phyloP scores from a whole-genome alignment of 441 rosid genomes.

The Hura crepitans region DNA sequence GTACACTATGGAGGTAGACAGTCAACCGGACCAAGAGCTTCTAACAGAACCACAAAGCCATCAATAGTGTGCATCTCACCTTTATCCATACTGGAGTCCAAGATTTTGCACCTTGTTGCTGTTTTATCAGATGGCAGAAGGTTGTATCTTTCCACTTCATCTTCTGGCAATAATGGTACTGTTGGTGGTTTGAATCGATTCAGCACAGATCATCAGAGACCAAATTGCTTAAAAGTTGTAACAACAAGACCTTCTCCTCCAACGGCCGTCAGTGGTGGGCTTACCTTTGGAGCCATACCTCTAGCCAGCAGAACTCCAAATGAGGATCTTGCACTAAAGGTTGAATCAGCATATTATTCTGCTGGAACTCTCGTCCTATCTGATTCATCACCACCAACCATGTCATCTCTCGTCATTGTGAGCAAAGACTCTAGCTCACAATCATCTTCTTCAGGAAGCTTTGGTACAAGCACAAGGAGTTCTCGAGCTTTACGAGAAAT shows the following conservation, averaged over 20 bases:
- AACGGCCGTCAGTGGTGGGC: conserved; percentile 77
- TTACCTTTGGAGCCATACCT: conserved; percentile 76
- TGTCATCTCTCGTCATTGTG: conserved; percentile 83
- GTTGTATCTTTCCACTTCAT: conserved; percentile 87
- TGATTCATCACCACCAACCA: conserved; percentile 80
- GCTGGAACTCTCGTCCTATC: conserved; percentile 89
- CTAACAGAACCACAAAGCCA: conserved; percentile 63
- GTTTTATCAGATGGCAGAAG: conserved; percentile 95
- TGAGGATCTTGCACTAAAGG: conserved; percentile 79
- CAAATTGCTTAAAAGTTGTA: conserved; percentile 88
- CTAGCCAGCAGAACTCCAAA: conserved; percentile 67
- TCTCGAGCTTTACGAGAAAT: conserved; percentile 79
- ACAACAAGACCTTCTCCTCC: conserved; percentile 95
- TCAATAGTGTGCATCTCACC: conserved; percentile 83
- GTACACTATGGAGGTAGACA: conserved; percentile 66
- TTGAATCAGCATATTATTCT: conserved; percentile 79
- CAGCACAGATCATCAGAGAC: conserved; percentile 46
- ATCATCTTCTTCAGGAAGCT: conserved; percentile 52
- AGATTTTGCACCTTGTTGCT: conserved; percentile 88
- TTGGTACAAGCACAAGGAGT: conserved; percentile 62
- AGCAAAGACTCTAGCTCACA: conserved; percentile 75
- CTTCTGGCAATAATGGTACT: conserved; percentile 51
- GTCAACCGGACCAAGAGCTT: conserved; percentile 48
- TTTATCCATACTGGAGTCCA: conserved; percentile 77
- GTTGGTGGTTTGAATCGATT: conserved; percentile 66